Conservation (phyloP, 108 stramenopile genomes). For the Skeletonema grethae region DNA sequence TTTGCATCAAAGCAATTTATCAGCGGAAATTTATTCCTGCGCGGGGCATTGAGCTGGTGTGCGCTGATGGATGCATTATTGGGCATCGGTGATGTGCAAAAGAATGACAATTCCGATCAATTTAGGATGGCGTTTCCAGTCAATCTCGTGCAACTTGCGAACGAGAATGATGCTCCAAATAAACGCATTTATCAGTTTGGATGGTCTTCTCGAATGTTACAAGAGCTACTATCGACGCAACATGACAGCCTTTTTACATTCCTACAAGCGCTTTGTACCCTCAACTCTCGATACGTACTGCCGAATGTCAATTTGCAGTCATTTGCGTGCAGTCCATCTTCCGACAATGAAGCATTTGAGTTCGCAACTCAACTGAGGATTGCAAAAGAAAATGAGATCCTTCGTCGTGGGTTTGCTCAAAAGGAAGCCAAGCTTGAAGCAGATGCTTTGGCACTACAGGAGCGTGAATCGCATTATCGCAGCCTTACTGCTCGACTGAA, state of each 20-base stretch:
- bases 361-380: constrained; percentile 13
- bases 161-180: constrained; percentile 20
- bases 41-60: constrained; percentile 46
- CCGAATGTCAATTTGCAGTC: constrained; percentile 5
- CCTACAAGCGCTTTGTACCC: constrained; percentile 14
- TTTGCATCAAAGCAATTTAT: constrained; percentile 32
- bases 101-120: background rate
- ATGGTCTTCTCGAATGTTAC: constrained; percentile 39
- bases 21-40: constrained; percentile 40
- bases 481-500: constrained; percentile 1
- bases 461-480: constrained; percentile 16
- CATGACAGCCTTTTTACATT: constrained; percentile 16
- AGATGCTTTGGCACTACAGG: constrained; percentile 16
- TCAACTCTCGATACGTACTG: constrained; percentile 28
- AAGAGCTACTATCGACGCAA: constrained; percentile 15
- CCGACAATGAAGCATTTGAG: constrained; percentile 22
- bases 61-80: constrained; percentile 37
- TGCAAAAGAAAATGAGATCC: constrained; percentile 5
- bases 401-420: background rate
- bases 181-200: constrained; percentile 24
- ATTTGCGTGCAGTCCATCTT: constrained; percentile 12
- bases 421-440: constrained; percentile 32
- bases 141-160: constrained; percentile 12
- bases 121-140: constrained; percentile 24
- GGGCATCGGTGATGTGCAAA: constrained; percentile 23